Evolutionary conservation across 2,329 filamentous ascomycete species (phyloP).

Genomic region (Bisporella sp.): DNA sequence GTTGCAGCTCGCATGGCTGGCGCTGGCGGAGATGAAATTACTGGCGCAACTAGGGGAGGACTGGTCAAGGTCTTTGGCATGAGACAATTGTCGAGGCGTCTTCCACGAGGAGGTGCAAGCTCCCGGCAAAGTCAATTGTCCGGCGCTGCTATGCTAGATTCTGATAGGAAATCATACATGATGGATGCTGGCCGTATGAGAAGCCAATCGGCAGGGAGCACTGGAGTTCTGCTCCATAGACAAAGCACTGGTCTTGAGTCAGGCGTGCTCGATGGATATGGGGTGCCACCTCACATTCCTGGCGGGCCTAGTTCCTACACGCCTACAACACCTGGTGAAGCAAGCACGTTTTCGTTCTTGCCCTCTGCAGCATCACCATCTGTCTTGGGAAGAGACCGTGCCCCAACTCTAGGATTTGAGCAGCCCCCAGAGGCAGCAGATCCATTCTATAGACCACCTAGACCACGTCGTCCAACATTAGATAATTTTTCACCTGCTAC

Average conservation of each 20-base stretch:
- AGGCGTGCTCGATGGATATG: constrained; percentile 37
- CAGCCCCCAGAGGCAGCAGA: constrained; percentile 50
- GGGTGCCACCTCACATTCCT: constrained; percentile 32
- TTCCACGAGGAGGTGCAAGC: constrained; percentile 53
- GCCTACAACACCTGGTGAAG: constrained; percentile 66
- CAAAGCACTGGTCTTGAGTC: constrained; percentile 47
- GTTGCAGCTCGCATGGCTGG: constrained; percentile 77
- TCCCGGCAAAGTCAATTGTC: constrained; percentile 78
- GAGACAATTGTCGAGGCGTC: constrained; percentile 74
- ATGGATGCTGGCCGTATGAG: constrained; percentile 44
- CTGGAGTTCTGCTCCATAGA: constrained; percentile 52
- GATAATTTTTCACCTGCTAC: constrained; percentile 35
- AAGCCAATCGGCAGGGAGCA: constrained; percentile 55
- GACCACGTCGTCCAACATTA: constrained; percentile 60
- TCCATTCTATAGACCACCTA: constrained; percentile 83
- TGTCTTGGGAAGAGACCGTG: constrained; percentile 17
- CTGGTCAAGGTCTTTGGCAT: constrained; percentile 87
- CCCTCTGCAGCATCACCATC: constrained; percentile 35
- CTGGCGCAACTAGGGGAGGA: constrained; percentile 69
- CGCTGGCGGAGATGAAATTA: constrained; percentile 67
- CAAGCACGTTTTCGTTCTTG: constrained; percentile 66
- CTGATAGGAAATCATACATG: constrained; percentile 57
- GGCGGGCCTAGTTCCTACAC: constrained; percentile 54
- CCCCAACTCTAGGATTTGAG: constrained; percentile 38
- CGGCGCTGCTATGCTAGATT: constrained; percentile 70